Percentiles rank a stretch among this genome's conserved stretches.
Evolutionary conservation across 75 land plant genomes (phyloP).

Genomic region (Sequoia sempervirens): DNA sequence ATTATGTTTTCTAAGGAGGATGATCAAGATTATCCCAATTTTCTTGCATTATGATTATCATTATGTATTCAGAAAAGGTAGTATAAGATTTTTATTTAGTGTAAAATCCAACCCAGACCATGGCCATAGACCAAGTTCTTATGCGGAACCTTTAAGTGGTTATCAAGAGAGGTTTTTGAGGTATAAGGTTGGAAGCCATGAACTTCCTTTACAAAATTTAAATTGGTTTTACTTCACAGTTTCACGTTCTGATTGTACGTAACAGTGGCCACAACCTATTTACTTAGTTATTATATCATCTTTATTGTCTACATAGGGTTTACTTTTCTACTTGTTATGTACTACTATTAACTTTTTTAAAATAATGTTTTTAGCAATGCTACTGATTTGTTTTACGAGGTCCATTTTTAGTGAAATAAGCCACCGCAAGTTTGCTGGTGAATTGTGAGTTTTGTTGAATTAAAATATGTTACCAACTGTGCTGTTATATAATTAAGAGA

Average conservation of each 20-base stretch:
- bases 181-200: not conserved
- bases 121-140: not conserved
- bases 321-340: no score
- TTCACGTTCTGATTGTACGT: not conserved
- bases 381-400: no score
- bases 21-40: not conserved
- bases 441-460: not conserved
- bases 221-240: not conserved
- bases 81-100: not conserved
- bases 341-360: no score
- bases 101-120: not conserved
- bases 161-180: not conserved
- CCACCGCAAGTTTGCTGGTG: not conserved
- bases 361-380: no score
- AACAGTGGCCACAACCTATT: not conserved
- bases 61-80: not conserved
- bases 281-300: no score
- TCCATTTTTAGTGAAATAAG: not conserved
- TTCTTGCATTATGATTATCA: not conserved
- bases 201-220: not conserved
- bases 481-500: not conserved
- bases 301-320: no score
- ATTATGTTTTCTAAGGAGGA: not conserved
- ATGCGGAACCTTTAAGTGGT: not conserved
- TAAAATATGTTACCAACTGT: not conserved